These are phyloP conservation scores for Linum tenue DNA, from an alignment of 345 rosid species.

Conservation along the genomic window DNA sequence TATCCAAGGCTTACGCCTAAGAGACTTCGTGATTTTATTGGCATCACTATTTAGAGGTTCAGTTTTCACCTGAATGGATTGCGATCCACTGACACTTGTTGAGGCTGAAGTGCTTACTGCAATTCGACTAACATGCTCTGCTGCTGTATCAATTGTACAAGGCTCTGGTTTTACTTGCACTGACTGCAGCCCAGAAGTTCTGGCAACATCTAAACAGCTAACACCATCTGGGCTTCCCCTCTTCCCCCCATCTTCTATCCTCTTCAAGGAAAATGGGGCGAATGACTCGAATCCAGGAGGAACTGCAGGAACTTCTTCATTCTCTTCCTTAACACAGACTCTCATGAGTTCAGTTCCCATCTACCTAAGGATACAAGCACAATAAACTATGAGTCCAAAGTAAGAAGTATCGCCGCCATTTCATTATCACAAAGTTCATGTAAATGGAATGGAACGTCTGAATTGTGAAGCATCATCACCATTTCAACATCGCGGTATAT, in stretches of 20 bases:
- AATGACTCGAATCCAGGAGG: constrained; percentile 97
- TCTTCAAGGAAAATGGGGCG: constrained; percentile 57
- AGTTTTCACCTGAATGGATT: constrained; percentile 34
- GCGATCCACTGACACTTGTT: constrained; percentile 33
- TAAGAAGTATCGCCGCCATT: neutral
- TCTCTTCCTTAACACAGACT: constrained; percentile 71
- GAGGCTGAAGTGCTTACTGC: constrained; percentile 29
- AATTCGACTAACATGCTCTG: constrained; percentile 8
- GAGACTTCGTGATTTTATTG: constrained; percentile 38
- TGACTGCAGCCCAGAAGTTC: neutral
- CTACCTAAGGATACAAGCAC: constrained; percentile 14
- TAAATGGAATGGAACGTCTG: neutral
- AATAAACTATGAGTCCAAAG: neutral
- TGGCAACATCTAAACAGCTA: neutral
- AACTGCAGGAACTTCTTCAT: constrained; percentile 69
- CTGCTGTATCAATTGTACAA: neutral
- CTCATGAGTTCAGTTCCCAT: constrained; percentile 95
- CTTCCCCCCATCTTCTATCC: constrained; percentile 31
- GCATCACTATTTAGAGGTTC: constrained; percentile 29
- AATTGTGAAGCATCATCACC: neutral
- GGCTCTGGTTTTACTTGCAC: neutral
- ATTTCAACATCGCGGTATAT: too few relatives aligned
- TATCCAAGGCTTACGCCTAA: constrained; percentile 55
- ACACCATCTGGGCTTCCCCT: constrained; percentile 14
- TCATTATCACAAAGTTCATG: neutral